These are phyloP conservation scores for Gossypium gossypioides DNA, from an alignment of 441 rosid species.

Conservation along the genomic window DNA sequence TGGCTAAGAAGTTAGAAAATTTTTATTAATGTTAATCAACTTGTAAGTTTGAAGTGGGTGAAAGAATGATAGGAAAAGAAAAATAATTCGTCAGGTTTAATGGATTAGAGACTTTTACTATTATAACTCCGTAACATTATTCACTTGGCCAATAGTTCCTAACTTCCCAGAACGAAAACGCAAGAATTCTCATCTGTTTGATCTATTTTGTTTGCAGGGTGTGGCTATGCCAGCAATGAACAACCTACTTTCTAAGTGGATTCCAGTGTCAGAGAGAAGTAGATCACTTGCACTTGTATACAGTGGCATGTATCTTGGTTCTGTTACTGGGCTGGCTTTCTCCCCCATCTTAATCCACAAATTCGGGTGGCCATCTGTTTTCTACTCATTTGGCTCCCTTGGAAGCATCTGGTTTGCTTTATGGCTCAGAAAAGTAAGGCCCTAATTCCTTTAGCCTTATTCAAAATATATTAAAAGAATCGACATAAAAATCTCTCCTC, in stretches of 20 bases:
- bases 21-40: neutral
- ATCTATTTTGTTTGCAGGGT: conserved; percentile 49
- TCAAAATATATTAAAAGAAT: neutral
- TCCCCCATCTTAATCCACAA: conserved; percentile 78
- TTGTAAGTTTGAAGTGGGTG: neutral
- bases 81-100: neutral
- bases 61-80: conserved; percentile 6
- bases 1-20: neutral
- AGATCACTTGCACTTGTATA: conserved; percentile 87
- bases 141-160: neutral
- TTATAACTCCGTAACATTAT: neutral
- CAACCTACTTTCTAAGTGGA: conserved; percentile 91
- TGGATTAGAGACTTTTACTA: neutral
- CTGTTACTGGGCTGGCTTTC: conserved; percentile 79
- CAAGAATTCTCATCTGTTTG: conserved; percentile 12
- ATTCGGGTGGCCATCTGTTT: conserved; percentile 95
- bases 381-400: conserved; percentile 86
- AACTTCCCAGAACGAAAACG: neutral
- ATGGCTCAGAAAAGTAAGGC: conserved; percentile 61
- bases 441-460: conserved; percentile 11
- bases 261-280: conserved; percentile 98
- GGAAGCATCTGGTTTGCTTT: conserved; percentile 86
- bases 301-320: conserved; percentile 98
- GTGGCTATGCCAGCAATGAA: conserved; percentile 99
- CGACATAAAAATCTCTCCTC: neutral